Base-by-base conservation (phyloP, 768 basidiomycete species). In the Mycena rosella region DNA sequence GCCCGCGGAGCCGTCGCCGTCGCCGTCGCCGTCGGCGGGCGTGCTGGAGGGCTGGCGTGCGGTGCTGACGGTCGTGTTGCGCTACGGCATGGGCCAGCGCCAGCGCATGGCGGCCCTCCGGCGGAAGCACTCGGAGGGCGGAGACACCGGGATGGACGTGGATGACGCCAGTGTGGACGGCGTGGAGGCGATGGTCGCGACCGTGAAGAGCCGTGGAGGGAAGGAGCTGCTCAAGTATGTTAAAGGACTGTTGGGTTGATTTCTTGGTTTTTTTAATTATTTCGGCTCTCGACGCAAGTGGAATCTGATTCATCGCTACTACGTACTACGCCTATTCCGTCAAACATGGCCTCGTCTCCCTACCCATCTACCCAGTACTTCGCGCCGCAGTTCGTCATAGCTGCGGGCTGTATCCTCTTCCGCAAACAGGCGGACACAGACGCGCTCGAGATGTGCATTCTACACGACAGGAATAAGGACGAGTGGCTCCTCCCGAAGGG, bases 21-120 rank as follows among this genome's bases (percentile, higher is more conserved):
- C 60, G 11, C 32, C 48, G 48, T 18, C 55, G 24, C 42, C 54
- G 42, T n/a, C 54, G 17, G 63, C 48, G 2, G 72, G 69, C 9
- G 78, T 82, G 5, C 62, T 91, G 27, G 94, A 95, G 74, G 94
- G 94, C 18, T 95, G 94, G 94, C 83, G 90, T 38, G 93, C 93
- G 14, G 88, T 93, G n/a, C 77, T 94, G 65, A 85, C 86, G 9
- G 85, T 92, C 26, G 82, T 93, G 20, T 77, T 89, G 57, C 86
- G 93, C 26, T 87, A 91, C 72, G 90, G 90, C 8, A 81, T 89
- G 75, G 85, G 86, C 11, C 86, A 89, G 72, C 85, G 88, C 67
- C 87, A 87, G 52, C 76, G 77, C 60, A 77, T 77, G 67, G 84
- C 81, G 34, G 60, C 59, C 55, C 61, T 22, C 60, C 67, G 67